These are phyloP conservation scores for Lepraria neglecta DNA, from an alignment of 495 filamentous ascomycete genomes.

Conservation along the genomic window DNA sequence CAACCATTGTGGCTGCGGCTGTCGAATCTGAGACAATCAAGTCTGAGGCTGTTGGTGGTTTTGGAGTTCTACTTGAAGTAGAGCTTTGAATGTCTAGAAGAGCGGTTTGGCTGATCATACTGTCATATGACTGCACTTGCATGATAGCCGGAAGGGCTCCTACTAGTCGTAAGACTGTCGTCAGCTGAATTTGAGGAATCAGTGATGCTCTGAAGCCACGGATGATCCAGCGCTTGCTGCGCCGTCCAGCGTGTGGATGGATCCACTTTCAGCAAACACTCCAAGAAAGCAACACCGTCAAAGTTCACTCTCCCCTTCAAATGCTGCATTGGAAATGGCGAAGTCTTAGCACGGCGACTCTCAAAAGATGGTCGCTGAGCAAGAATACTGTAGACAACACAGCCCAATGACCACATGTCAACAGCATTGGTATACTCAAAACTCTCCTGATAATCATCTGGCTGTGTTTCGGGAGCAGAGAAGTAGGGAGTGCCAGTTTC, in stretches of 20 bases:
- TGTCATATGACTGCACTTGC: not conserved
- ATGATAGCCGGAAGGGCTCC: not conserved
- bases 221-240: not conserved
- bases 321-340: not conserved
- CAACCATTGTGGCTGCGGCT: not conserved
- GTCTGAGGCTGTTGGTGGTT: not conserved
- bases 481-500: constrained; percentile 34
- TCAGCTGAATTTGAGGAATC: not conserved
- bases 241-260: not conserved
- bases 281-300: not conserved
- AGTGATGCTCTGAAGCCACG: not conserved
- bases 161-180: not conserved
- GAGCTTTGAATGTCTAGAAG: not conserved
- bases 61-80: too few species aligned
- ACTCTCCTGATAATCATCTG: constrained; percentile 18
- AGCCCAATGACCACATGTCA: constrained; percentile 32
- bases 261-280: not conserved
- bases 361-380: not conserved
- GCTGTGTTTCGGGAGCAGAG: constrained; percentile 37
- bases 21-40: not conserved
- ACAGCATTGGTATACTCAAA: constrained; percentile 28
- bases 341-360: not conserved
- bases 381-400: constrained; percentile 24
- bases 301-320: not conserved
- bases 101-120: too few species aligned